A percentile compares a stretch with the other conserved stretches of the same genome.
Conservation (phyloP, 192 early-diverging fungal genomes). For the Gigaspora rosea region DNA sequence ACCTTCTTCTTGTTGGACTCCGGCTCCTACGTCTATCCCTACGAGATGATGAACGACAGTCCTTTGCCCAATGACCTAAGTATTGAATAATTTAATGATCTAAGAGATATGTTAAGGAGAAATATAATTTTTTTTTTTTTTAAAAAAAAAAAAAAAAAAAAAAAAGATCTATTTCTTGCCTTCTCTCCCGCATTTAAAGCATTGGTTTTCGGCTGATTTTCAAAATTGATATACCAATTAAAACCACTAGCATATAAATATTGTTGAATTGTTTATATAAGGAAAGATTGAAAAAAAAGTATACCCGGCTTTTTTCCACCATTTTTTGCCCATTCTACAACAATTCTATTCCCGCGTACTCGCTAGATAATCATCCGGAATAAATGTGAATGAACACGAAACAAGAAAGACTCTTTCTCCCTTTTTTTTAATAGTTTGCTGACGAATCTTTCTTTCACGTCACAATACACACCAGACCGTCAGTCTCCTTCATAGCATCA, state of each 20-base stretch:
- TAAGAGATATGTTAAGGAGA: not conserved
- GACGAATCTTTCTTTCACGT: too few relatives aligned
- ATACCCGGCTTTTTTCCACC: conserved; percentile 49
- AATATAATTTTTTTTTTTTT: not conserved
- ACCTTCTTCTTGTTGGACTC: conserved; percentile 33
- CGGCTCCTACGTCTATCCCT: conserved; percentile 18
- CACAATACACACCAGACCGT: conserved; percentile 8
- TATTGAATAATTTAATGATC: not conserved
- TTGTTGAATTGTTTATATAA: not conserved
- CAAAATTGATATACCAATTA: not conserved
- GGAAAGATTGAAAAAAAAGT: not conserved
- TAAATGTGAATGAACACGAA: not conserved
- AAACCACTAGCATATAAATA: not conserved
- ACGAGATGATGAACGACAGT: conserved; percentile 24
- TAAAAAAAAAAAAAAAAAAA: too few relatives aligned
- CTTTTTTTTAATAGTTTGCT: too few relatives aligned
- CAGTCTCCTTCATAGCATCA: conserved; percentile 6
- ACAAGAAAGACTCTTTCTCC: too few relatives aligned
- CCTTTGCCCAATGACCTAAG: conserved; percentile 34
- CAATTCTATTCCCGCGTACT: conserved; percentile 46
- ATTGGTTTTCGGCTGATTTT: conserved; percentile 29
- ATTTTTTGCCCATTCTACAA: conserved; percentile 62
- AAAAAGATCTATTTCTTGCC: not conserved
- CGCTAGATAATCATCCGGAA: conserved; percentile 17
- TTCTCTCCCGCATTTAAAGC: conserved; percentile 30